Evolutionary conservation across 2,329 filamentous ascomycete species (phyloP).

Genomic region (Gnomoniopsis sp.): DNA sequence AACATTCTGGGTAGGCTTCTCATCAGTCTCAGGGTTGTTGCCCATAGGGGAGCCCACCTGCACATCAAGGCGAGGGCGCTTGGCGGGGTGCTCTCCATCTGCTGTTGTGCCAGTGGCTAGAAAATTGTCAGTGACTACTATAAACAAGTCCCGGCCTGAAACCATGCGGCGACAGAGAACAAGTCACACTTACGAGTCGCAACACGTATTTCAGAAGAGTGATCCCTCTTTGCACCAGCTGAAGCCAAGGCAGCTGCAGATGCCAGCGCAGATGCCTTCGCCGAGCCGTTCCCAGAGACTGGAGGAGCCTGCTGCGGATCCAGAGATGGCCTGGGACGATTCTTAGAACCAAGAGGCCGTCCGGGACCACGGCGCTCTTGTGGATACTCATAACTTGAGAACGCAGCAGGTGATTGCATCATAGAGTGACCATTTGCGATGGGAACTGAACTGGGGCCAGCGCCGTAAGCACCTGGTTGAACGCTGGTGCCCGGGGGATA

Average conservation of each 20-base stretch:
- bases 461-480: background rate
- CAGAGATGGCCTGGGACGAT: background rate
- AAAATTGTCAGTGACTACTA: background rate
- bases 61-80: constrained; percentile 9
- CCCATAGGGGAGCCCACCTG: constrained; percentile 4
- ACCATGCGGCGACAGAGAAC: background rate
- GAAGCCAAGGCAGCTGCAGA: constrained; percentile 14
- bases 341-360: constrained; percentile 15
- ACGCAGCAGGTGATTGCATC: background rate
- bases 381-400: background rate
- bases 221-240: constrained; percentile 13
- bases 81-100: background rate
- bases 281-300: background rate
- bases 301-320: background rate
- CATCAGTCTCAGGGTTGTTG: constrained; percentile 1
- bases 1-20: background rate
- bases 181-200: constrained; percentile 12
- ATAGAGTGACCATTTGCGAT: background rate
- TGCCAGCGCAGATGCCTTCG: constrained; percentile 16
- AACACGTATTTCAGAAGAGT: constrained; percentile 12
- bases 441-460: background rate
- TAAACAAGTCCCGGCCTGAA: too few relatives aligned
- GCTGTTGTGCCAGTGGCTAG: background rate
- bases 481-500: background rate
- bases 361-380: constrained; percentile 18